Conservation (phyloP, 169 alveolate genomes). For the Perkinsus olseni region DNA sequence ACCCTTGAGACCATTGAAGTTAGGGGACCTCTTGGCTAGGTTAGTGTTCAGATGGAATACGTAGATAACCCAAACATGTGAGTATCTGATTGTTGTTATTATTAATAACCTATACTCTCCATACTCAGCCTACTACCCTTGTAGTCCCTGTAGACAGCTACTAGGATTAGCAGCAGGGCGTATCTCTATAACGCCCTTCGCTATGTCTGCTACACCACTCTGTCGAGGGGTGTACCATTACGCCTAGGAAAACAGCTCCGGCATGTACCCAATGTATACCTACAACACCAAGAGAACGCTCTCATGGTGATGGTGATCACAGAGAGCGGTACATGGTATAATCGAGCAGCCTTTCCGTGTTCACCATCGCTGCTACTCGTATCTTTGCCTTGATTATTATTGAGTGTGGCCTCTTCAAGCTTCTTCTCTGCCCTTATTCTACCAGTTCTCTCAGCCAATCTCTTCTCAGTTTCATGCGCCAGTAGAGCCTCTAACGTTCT, state of each 20-base stretch:
- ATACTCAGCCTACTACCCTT: background rate
- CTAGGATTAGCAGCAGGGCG: background rate
- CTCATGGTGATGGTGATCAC: too few relatives aligned
- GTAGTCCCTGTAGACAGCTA: background rate
- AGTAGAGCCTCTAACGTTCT: background rate
- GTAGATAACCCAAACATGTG: conserved; percentile 10
- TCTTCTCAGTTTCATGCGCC: background rate
- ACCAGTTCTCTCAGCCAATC: background rate
- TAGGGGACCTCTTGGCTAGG: background rate
- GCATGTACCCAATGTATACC: background rate
- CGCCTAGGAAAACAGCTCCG: background rate
- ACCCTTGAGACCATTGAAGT: background rate
- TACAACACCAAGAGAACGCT: too few relatives aligned
- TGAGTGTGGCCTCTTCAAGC: background rate
- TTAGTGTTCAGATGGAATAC: conserved; percentile 11
- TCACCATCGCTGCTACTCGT: background rate
- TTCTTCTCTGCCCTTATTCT: background rate
- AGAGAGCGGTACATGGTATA: background rate
- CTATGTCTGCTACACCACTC: background rate
- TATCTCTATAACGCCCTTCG: background rate
- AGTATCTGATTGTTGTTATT: background rate
- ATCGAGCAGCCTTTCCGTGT: too few relatives aligned
- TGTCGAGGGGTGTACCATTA: background rate
- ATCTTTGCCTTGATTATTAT: background rate
- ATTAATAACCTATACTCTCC: background rate